Conservation (phyloP, 768 basidiomycete genomes). For the Lepiota venenata region DNA sequence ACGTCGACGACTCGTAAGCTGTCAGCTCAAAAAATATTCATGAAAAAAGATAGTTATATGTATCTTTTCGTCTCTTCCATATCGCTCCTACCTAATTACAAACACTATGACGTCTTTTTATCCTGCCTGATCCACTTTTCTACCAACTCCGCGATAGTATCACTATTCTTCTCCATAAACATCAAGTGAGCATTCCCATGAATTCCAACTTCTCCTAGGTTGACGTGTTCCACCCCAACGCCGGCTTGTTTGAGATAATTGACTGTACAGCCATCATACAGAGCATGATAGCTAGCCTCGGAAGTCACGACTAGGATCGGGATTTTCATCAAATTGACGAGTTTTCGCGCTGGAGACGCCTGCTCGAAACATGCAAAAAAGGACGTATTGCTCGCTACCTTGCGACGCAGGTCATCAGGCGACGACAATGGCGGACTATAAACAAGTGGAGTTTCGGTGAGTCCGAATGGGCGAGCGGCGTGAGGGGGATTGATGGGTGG, state of each 20-base stretch:
- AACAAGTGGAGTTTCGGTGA: conserved; percentile 44
- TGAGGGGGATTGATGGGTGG: conserved; percentile 24
- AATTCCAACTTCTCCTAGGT: conserved; percentile 40
- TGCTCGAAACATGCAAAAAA: conserved; percentile 42
- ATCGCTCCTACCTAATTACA: no score
- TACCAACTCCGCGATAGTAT: conserved; percentile 38
- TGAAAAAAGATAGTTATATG: no score
- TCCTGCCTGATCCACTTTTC: conserved; percentile 28
- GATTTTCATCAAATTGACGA: conserved; percentile 38
- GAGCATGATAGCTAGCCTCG: conserved; percentile 46
- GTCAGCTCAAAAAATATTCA: no score
- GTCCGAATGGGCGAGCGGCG: conserved; percentile 37
- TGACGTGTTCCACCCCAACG: conserved; percentile 39
- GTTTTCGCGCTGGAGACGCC: conserved; percentile 34
- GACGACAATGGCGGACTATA: conserved; percentile 40
- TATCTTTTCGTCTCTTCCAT: no score
- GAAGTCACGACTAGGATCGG: conserved; percentile 48
- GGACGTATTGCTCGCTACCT: conserved; percentile 22
- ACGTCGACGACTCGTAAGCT: no score
- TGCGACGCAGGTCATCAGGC: conserved; percentile 31
- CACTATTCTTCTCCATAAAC: conserved; percentile 50
- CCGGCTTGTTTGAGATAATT: conserved; percentile 42
- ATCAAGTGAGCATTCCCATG: conserved; percentile 55
- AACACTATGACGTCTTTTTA: no score
- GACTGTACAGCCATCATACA: conserved; percentile 45